Percentiles rank a stretch among this genome's conserved stretches.
Conservation (phyloP, 2,329 filamentous ascomycete species). For the Hymenoscyphus albidus region DNA sequence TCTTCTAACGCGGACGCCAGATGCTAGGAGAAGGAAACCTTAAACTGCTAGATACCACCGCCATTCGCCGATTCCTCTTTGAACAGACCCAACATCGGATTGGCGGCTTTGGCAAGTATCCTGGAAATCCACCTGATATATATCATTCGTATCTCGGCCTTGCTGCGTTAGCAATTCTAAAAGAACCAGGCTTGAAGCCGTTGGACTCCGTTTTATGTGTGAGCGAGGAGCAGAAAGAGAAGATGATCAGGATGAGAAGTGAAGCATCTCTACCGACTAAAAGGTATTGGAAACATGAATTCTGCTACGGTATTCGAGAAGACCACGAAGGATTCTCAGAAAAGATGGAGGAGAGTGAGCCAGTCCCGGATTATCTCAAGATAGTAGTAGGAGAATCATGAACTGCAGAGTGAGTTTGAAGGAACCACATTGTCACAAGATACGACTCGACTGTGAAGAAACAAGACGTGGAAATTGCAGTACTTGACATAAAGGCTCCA, state of each 20-base stretch:
- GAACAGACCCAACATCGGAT: conserved; percentile 83
- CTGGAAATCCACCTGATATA: conserved; percentile 67
- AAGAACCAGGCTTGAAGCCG: conserved; percentile 63
- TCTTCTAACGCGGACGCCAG: conserved; percentile 34
- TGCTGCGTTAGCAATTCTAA: conserved; percentile 70
- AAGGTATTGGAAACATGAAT: background rate
- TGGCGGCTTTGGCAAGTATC: conserved; percentile 74
- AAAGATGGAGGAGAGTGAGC: background rate
- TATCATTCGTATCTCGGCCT: conserved; percentile 89
- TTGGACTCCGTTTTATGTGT: conserved; percentile 77
- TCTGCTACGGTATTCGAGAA: background rate
- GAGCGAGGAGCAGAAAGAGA: conserved; percentile 54
- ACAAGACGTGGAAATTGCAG: too few species aligned
- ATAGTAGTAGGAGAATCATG: background rate
- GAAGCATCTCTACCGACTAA: background rate
- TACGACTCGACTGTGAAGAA: too few species aligned
- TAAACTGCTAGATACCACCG: conserved; percentile 53
- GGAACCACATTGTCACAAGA: background rate
- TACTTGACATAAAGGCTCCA: too few species aligned
- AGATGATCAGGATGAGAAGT: conserved; percentile 39
- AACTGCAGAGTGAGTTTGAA: background rate
- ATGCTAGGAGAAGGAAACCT: conserved; percentile 50
- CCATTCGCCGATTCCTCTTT: conserved; percentile 74
- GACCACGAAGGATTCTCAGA: background rate
- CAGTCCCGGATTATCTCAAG: background rate